These are phyloP conservation scores for Fusarium neocosmosporiellum DNA, from an alignment of 2,329 filamentous ascomycete species.

Conservation along the genomic window DNA sequence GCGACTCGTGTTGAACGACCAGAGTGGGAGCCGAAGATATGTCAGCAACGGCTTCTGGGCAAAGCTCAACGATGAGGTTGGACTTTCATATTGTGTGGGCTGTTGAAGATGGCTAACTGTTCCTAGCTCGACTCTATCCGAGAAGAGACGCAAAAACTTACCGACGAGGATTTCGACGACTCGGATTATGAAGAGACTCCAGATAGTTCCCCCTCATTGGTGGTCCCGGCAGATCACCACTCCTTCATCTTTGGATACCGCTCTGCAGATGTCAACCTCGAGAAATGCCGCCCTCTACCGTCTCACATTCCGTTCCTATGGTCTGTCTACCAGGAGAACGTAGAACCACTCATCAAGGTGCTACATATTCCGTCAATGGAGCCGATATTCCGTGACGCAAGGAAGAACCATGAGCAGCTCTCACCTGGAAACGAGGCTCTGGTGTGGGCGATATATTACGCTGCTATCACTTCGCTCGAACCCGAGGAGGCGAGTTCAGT, in stretches of 20 bases:
- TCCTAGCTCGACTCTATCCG: constrained; percentile 56
- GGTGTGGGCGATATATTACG: constrained; percentile 72
- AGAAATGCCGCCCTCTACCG: constrained; percentile 71
- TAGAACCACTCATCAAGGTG: constrained; percentile 78
- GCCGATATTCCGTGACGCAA: constrained; percentile 69
- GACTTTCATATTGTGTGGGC: constrained; percentile 16
- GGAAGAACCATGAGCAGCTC: constrained; percentile 68
- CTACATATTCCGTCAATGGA: constrained; percentile 76
- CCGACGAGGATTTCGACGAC: constrained; percentile 58
- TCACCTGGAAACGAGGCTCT: constrained; percentile 68
- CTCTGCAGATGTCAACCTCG: constrained; percentile 75
- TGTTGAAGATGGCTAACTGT: constrained; percentile 14
- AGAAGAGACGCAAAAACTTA: constrained; percentile 60
- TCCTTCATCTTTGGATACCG: constrained; percentile 79
- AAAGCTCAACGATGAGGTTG: constrained; percentile 78
- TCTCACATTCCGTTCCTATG: constrained; percentile 75
- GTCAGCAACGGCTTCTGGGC: constrained; percentile 83
- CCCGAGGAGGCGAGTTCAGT: constrained; percentile 63
- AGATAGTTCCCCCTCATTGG: constrained; percentile 52
- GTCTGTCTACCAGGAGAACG: constrained; percentile 78
- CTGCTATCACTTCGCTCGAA: constrained; percentile 68
- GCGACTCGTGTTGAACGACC: constrained; percentile 76
- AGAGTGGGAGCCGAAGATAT: constrained; percentile 75
- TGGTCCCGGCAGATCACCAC: constrained; percentile 66
- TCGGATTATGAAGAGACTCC: constrained; percentile 72